phyloP scores from a whole-genome alignment of 2,329 filamentous ascomycete species.

The Teratosphaeria zuluensis region DNA sequence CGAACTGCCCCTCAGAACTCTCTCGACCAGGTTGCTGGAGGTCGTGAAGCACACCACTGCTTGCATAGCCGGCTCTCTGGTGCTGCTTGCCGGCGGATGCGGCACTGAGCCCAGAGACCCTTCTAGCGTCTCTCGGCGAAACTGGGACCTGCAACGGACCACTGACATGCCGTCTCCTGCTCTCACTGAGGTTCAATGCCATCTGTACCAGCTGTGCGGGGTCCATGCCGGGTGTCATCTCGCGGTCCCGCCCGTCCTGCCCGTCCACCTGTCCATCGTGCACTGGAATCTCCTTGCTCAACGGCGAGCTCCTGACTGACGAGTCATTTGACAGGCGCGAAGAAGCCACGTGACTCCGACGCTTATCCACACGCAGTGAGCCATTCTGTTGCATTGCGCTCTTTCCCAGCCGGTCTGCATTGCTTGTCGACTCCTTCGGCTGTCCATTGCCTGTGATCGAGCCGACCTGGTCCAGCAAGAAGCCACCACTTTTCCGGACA shows the following conservation, averaged over 20 bases:
- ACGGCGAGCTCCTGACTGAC: conserved; percentile 19
- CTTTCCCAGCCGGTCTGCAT: conserved; percentile 9
- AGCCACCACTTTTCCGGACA: conserved; percentile 29
- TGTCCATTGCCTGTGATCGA: conserved; percentile 10
- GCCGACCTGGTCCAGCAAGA: conserved; percentile 22
- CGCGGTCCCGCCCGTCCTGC: not conserved
- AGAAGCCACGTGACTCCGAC: conserved; percentile 5
- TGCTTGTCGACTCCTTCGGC: not conserved
- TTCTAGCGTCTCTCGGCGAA: conserved; percentile 39
- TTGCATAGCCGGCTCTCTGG: not conserved
- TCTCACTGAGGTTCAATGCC: conserved; percentile 80
- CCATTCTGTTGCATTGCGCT: conserved; percentile 10
- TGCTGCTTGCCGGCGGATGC: not conserved
- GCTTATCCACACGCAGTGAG: conserved; percentile 11
- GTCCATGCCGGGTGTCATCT: conserved; percentile 52
- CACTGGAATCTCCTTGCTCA: conserved; percentile 16
- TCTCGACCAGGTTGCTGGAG: not conserved
- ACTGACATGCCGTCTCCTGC: conserved; percentile 54
- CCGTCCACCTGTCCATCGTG: conserved; percentile 6
- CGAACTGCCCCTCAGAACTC: not conserved
- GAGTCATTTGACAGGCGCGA: conserved; percentile 14
- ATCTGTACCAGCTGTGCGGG: conserved; percentile 86
- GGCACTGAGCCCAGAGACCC: conserved; percentile 25
- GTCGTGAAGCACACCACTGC: not conserved
- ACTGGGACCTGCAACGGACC: conserved; percentile 45